Base-by-base conservation (phyloP, 2,329 filamentous ascomycete genomes). In the Torrubiella hemipterigena region DNA sequence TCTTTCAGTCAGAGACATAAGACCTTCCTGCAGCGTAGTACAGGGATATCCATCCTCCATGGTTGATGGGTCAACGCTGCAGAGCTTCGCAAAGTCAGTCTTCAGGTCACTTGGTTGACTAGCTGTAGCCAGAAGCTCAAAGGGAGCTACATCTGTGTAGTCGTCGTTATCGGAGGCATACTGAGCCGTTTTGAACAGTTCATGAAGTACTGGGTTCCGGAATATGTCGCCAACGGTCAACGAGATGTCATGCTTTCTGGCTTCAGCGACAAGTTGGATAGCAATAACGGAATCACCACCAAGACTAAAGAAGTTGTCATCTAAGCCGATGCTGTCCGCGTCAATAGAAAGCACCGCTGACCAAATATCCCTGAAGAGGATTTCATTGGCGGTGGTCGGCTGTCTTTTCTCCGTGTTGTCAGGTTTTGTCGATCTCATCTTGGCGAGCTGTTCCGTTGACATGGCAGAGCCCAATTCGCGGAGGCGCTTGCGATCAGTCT, bases 251-350 rank as follows among this genome's bases (percentile, higher is more conserved):
- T 47, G 37, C 3, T 32, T 24, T 7, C 42, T 40, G 2, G 45
- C 36, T 0, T 39, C 30, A 2, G 38, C 17, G 6, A 46, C 44
- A 12, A 49, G 34, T 13, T 42, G 42, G 42, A 49, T 49, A 9
- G 46, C 45, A 0, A 37, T 35, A 7, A 49, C 38, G 1, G 47
- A 49, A 18, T 49, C 46, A 7, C 65, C 63, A 1, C 63, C 63
- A 1, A 65, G 51, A 1, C 50, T 53, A 39, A 67, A 58, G 51
- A 67, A 67, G 46, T 55, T 58, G 37, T 61, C 56, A 1, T 52
- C 44, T 1, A 51, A 46, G 2, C 54, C 47, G 27, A 63, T 41
- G 5, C 43, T 37, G 2, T 55, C 49, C 2, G 45, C 29, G 10
- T 55, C 49, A 0, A 49, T 38, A 6, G 51, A 50, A 2, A 63